phyloP scores from a whole-genome alignment of 805 yeast genomes.

The Suhomyces prunicola region DNA sequence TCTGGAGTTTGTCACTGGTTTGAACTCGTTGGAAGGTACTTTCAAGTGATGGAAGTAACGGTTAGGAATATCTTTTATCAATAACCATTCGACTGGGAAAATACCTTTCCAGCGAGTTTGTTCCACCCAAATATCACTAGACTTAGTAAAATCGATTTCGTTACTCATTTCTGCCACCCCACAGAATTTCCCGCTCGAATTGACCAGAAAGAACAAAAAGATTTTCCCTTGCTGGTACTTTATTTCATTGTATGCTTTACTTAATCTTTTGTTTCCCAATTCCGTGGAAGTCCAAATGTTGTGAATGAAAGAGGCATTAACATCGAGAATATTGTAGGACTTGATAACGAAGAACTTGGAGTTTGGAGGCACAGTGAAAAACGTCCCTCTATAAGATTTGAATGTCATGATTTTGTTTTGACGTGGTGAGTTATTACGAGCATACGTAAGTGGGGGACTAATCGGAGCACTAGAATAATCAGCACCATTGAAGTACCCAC shows the following conservation, averaged over 20 bases:
- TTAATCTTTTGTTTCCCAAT: constrained; percentile 51
- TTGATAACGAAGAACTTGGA: constrained; percentile 51
- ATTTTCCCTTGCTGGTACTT: constrained; percentile 26
- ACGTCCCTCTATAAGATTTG: constrained; percentile 13
- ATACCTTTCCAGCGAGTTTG: constrained; percentile 50
- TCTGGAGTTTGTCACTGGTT: constrained; percentile 56
- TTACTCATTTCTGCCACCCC: constrained; percentile 55
- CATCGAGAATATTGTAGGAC: constrained; percentile 48
- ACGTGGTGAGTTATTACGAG: background rate
- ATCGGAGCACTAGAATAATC: background rate
- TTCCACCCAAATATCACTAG: constrained; percentile 46
- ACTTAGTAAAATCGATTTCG: constrained; percentile 31
- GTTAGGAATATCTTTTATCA: constrained; percentile 51
- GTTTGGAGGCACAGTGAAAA: constrained; percentile 15
- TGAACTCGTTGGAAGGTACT: constrained; percentile 44
- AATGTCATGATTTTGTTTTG: constrained; percentile 2
- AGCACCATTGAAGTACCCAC: background rate
- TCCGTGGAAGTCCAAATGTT: constrained; percentile 60
- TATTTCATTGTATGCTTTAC: constrained; percentile 37
- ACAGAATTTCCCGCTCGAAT: constrained; percentile 55
- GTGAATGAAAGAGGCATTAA: constrained; percentile 46
- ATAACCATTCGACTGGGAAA: constrained; percentile 53
- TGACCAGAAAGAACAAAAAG: constrained; percentile 55
- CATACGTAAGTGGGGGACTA: background rate
- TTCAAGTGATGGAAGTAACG: constrained; percentile 43